Evolutionary conservation across 345 rosid genomes (phyloP).

Genomic region (Populus deltoides): DNA sequence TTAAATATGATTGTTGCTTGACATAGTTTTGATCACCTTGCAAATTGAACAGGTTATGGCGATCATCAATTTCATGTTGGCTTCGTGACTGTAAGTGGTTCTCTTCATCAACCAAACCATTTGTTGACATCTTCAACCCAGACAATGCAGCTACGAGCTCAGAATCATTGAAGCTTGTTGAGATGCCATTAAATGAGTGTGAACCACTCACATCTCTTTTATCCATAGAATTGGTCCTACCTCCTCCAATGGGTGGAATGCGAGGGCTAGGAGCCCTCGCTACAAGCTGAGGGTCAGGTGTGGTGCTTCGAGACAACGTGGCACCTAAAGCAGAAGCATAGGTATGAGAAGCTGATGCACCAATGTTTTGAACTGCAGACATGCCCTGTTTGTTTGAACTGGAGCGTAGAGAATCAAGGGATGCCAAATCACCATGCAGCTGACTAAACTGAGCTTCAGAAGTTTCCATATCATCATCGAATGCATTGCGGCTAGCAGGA

Average conservation of each 20-base stretch:
- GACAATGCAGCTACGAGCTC: conserved; percentile 53
- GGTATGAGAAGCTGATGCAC: conserved; percentile 45
- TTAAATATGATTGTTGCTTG: conserved; percentile 27
- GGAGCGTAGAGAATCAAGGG: conserved; percentile 35
- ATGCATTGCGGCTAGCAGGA: conserved; percentile 56
- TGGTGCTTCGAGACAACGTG: conserved; percentile 57
- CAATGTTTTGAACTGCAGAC: conserved; percentile 26
- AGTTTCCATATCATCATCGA: conserved; percentile 41
- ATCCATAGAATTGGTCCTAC: conserved; percentile 45
- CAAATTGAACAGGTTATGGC: conserved; percentile 32
- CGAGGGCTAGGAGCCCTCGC: conserved; percentile 60
- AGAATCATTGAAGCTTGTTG: conserved; percentile 36
- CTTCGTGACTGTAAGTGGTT: conserved; percentile 28
- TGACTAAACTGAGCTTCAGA: conserved; percentile 46
- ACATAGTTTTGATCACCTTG: conserved; percentile 31
- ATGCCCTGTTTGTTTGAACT: conserved; percentile 34
- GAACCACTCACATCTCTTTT: conserved; percentile 37
- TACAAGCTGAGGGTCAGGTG: conserved; percentile 60
- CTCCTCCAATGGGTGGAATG: conserved; percentile 56
- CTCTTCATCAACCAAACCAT: conserved; percentile 36
- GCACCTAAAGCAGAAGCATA: conserved; percentile 63
- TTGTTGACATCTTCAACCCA: conserved; percentile 52
- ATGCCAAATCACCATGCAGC: conserved; percentile 36
- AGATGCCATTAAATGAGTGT: conserved; percentile 37
- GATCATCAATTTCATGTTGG: conserved; percentile 36